A percentile compares a stretch with the other conserved stretches of the same genome.
phyloP scores from a whole-genome alignment of 441 rosid genomes.

The Mallotus repandus region DNA sequence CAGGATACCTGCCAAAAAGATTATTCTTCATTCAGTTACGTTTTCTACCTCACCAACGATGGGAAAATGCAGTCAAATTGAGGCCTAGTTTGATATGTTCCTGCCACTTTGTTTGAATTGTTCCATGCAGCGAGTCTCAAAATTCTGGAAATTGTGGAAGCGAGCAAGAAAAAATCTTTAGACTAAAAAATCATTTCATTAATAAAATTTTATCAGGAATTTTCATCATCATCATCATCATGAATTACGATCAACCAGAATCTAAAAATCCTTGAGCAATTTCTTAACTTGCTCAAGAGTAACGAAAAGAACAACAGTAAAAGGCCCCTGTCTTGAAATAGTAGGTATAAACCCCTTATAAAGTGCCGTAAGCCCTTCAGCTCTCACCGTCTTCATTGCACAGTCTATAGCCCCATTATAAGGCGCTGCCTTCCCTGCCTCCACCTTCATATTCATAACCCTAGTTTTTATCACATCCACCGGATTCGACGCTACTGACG shows the following conservation, averaged over 20 bases:
- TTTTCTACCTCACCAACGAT: too few relatives aligned
- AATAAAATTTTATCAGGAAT: too few relatives aligned
- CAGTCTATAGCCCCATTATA: conserved; percentile 76
- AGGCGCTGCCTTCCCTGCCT: conserved; percentile 51
- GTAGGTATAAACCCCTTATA: conserved; percentile 81
- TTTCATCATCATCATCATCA: conserved; percentile 28
- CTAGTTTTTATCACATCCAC: conserved; percentile 89
- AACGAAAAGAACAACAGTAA: conserved; percentile 76
- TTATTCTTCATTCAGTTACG: too few relatives aligned
- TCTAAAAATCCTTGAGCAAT: conserved; percentile 55
- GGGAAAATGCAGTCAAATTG: too few relatives aligned
- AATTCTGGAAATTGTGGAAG: too few relatives aligned
- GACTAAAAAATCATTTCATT: too few relatives aligned
- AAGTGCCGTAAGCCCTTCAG: conserved; percentile 66
- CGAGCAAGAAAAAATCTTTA: too few relatives aligned
- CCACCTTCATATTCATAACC: conserved; percentile 83
- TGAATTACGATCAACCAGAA: neutral
- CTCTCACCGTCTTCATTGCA: conserved; percentile 64
- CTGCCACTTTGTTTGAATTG: too few relatives aligned
- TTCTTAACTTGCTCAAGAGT: conserved; percentile 74
- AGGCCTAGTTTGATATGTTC: too few relatives aligned
- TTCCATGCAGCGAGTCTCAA: too few relatives aligned
- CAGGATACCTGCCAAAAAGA: neutral
- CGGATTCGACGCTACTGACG: conserved; percentile 74
- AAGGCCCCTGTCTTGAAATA: conserved; percentile 75